Percentiles rank a stretch among this genome's conserved stretches.
These are phyloP conservation scores for Lotus japonicus DNA, from an alignment of 306 rosid genomes.

Conservation along the genomic window DNA sequence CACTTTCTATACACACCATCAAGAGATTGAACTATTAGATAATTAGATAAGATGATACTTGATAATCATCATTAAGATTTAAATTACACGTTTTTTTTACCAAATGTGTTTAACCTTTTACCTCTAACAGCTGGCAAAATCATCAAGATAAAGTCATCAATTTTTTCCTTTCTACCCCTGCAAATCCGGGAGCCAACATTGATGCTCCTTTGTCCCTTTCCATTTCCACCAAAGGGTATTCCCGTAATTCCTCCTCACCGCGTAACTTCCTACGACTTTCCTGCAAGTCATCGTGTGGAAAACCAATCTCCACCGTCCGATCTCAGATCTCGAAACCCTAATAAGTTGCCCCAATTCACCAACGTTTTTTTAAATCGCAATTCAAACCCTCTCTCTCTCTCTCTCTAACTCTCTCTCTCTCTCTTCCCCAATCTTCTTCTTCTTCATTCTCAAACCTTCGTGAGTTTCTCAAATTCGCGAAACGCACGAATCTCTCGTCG, in stretches of 20 bases:
- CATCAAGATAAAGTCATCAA: conserved; percentile 10
- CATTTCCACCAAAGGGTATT: not conserved
- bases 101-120: no score
- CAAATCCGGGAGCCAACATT: conserved; percentile 30
- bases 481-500: not conserved
- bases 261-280: conserved; percentile 55
- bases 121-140: no score
- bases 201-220: not conserved
- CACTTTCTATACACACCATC: no score
- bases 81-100: no score
- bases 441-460: not conserved
- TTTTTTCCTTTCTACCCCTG: conserved; percentile 12
- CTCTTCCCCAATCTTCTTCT: not conserved
- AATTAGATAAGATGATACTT: no score
- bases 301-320: conserved; percentile 43
- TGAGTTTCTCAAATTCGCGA: no score
- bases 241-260: not conserved
- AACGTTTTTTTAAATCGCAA: conserved; percentile 30
- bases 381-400: not conserved
- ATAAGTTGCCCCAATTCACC: not conserved
- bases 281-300: not conserved
- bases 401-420: not conserved
- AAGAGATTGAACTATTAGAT: no score
- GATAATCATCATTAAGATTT: no score
- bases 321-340: conserved; percentile 70